Percentiles rank a stretch among this genome's conserved stretches.
Conservation (phyloP, 495 filamentous ascomycete genomes). For the Penicillium subrubescens region DNA sequence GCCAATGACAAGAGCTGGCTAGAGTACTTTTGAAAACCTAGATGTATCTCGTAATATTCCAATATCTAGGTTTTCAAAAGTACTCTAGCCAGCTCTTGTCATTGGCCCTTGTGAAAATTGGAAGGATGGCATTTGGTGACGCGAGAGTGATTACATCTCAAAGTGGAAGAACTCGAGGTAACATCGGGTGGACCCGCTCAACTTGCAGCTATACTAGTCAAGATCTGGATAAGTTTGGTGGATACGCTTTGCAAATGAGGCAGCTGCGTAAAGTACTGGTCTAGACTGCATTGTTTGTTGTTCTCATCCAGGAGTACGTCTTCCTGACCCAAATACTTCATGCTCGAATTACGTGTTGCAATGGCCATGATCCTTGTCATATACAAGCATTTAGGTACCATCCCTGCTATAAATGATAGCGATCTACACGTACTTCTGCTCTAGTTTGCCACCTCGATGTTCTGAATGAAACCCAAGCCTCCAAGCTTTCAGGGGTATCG, state of each 20-base stretch:
- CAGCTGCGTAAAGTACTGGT: neutral
- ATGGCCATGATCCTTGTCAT: neutral
- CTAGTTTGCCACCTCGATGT: neutral
- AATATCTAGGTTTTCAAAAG: too few species aligned
- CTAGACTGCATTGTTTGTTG: neutral
- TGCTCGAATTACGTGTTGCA: neutral
- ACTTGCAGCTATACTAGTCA: neutral
- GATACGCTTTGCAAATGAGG: neutral
- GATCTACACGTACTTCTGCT: neutral
- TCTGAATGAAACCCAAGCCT: neutral
- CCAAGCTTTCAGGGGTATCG: neutral
- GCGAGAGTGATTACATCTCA: too few species aligned
- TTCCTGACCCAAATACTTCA: neutral
- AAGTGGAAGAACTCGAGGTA: too few species aligned
- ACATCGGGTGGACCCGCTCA: neutral
- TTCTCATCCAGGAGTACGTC: neutral
- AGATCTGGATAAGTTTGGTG: neutral
- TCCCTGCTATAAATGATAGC: neutral
- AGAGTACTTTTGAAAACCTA: too few species aligned
- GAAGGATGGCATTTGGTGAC: too few species aligned
- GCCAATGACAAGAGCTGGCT: too few species aligned
- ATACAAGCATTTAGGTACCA: neutral
- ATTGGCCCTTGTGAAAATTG: too few species aligned
- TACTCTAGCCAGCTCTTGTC: too few species aligned
- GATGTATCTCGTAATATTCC: too few species aligned